Base-by-base conservation (phyloP, 345 rosid species). In the Pugionium cornutum region DNA sequence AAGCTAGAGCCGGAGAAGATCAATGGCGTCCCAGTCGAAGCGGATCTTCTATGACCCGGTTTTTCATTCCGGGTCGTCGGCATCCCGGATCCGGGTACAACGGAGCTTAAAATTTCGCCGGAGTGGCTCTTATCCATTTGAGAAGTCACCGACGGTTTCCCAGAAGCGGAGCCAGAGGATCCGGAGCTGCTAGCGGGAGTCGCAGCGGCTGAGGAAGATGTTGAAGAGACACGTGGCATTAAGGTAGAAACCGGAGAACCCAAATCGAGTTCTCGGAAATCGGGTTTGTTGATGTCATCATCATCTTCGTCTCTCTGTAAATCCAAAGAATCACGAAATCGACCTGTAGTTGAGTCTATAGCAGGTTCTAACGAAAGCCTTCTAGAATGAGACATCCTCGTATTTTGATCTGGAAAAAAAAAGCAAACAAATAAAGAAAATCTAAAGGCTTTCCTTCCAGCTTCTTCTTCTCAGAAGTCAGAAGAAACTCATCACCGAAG, bases 171-270 rank as follows among this genome's bases (percentile, higher is more conserved):
- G 53, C 77, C 73, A 0, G 77, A 74, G 1, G 77, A 74, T 4
- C 73, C 60, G 4, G 77, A 74, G 68, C 73, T 67, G 59, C 77
- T 74, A 0, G 68, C 74, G 67, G 69, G 81, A 56, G 66, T 76
- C 0, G 66, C 75, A 0, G 72, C 73, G 0, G 75, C 63, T 0
- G 75, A 70, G 30, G 75, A 70, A 4, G 75, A 33, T 0, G 76
- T 28, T 0, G 76, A 33, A 2, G 76, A 52, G 71, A 49, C 80
- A 18, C 88, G 87, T 7, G 77, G 72, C 64, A 70, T 65, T 76
- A 89, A 77, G 9, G 98, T 90, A 4, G 97, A 90, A 71, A 88
- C 92, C 0, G 98, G 98, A 3, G 98, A 92, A 54, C 83, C 94
- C 51, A 89, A 96, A 90, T 92, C 86, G 82, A 92, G 88, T 70